Evolutionary conservation across 164 flowering plant species (phyloP), one percentile per base, ranked within the genome.

Genomic region (Buxus sempervirens): DNA sequence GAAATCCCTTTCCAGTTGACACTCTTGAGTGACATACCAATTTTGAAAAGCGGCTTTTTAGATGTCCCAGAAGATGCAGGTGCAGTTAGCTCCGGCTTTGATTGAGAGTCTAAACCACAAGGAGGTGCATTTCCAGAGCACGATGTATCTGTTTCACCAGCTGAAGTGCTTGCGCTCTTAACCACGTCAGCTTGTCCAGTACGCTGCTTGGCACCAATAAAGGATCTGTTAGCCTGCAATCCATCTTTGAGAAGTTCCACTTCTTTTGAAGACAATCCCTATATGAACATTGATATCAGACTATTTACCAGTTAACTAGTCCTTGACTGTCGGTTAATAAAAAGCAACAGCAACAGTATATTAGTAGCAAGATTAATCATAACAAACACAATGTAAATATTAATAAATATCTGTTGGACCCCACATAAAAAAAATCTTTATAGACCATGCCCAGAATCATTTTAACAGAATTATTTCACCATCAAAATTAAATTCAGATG

Each of bases 261-360:
- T 73, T 90, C 96, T 80, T 90, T 92, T 8, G 84, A 77, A 59
- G 94, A 78, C 63, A 87, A 76, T 69, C 85, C 84, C 97, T 91
- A 61, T 64, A 80, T 32, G 49, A 13, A 74, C 57, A 67, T 56
- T 72, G 45, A 49, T 45, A 67, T 20, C 25, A 42, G 15, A 58
- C 20, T 21, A 67, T 19, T 14, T 19, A 24, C n/a, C 10, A 41
- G 51, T 22, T 14, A 21, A 54, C 54, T 26, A 48, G 58, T 15
- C 36, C 4, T 59, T 28, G 9, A 12, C 21, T 9, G 19, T 14
- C 18, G 13, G 18, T 45, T 45, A 45, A 15, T 45, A 15, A 45
- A 45, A 45, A 45, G 2, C 12, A 45, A 45, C 14, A 45, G 12
- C 12, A 1, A 45, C 38, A 10, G 20, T 10, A 48, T 36, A 15